A percentile compares a stretch with the other conserved stretches of the same genome.
Evolutionary conservation across 1,139 yeast species (phyloP).

Genomic region (Kurtzmaniella quercitrusa): DNA sequence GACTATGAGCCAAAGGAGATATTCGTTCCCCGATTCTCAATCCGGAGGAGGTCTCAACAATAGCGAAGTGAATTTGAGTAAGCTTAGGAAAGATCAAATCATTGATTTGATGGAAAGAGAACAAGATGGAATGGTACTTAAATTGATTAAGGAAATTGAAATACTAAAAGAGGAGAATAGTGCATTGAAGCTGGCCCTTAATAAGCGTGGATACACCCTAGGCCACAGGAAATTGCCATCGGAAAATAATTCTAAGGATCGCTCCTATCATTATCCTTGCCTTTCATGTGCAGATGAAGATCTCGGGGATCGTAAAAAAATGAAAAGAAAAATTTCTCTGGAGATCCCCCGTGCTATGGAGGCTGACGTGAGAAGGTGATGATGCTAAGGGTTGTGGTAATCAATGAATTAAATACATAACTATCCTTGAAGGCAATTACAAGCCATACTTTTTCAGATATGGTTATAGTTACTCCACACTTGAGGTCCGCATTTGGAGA

Average conservation of each 20-base stretch:
- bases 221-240: slow-evolving; percentile 10
- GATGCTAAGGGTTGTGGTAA: neutral
- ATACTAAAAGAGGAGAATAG: slow-evolving; percentile 49
- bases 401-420: neutral
- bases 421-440: no score
- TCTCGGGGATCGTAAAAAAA: slow-evolving; percentile 4
- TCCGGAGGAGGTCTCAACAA: neutral
- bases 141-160: slow-evolving; percentile 53
- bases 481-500: neutral
- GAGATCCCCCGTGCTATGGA: slow-evolving; percentile 1
- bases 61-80: slow-evolving; percentile 6
- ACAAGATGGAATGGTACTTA: slow-evolving; percentile 63
- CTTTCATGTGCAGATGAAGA: neutral
- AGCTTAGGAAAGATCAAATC: slow-evolving; percentile 35
- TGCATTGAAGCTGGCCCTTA: slow-evolving; percentile 16
- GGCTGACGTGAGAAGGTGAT: neutral
- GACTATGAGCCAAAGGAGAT: neutral
- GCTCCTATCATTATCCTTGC: neutral
- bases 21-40: slow-evolving; percentile 6
- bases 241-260: slow-evolving; percentile 6
- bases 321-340: slow-evolving; percentile 5
- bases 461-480: neutral
- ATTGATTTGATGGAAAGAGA: slow-evolving; percentile 65
- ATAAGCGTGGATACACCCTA: slow-evolving; percentile 5
- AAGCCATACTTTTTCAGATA: neutral